These are phyloP conservation scores for Papiliotrema fonsecae DNA, from an alignment of 1,284 basidiomycete species.

Conservation along the genomic window DNA sequence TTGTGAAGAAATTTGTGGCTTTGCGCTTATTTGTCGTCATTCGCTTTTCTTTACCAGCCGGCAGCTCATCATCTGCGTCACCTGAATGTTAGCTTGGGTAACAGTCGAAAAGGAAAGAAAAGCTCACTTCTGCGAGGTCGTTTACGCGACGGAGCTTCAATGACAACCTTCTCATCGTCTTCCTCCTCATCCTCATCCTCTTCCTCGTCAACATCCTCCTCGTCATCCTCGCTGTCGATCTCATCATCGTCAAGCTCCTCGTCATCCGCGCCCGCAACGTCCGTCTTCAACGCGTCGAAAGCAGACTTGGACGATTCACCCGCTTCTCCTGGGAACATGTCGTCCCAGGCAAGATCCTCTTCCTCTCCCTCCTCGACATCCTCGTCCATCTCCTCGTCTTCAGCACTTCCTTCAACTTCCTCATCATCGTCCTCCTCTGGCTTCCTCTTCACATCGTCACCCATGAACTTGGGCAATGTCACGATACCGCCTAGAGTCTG, in stretches of 20 bases:
- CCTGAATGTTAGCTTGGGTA: slow-evolving; percentile 9
- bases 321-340: slow-evolving; percentile 56
- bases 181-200: slow-evolving; percentile 25
- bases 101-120: slow-evolving; percentile 2
- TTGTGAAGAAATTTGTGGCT: slow-evolving; percentile 84
- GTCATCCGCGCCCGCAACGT: slow-evolving; percentile 47
- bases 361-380: slow-evolving; percentile 51
- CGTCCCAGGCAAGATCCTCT: slow-evolving; percentile 78
- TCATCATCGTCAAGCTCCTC: slow-evolving; percentile 20
- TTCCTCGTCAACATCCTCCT: slow-evolving; percentile 24
- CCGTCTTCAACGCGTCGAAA: slow-evolving; percentile 16
- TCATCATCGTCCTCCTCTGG: slow-evolving; percentile 41
- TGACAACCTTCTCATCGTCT: slow-evolving; percentile 15
- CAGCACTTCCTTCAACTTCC: slow-evolving; percentile 36
- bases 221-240: slow-evolving; percentile 30
- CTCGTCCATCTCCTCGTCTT: slow-evolving; percentile 27
- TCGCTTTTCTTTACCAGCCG: slow-evolving; percentile 59
- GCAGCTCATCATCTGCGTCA: slow-evolving; percentile 23
- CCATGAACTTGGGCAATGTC: slow-evolving; percentile 54
- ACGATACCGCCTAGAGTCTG: slow-evolving; percentile 57
- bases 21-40: slow-evolving; percentile 94
- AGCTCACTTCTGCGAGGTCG: slow-evolving; percentile 3
- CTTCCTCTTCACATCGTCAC: slow-evolving; percentile 46
- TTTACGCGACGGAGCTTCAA: slow-evolving; percentile 13
- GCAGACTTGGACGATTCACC: slow-evolving; percentile 32